phyloP scores from a whole-genome alignment of 1,284 basidiomycete species.

The Singerocomus inundabilis region DNA sequence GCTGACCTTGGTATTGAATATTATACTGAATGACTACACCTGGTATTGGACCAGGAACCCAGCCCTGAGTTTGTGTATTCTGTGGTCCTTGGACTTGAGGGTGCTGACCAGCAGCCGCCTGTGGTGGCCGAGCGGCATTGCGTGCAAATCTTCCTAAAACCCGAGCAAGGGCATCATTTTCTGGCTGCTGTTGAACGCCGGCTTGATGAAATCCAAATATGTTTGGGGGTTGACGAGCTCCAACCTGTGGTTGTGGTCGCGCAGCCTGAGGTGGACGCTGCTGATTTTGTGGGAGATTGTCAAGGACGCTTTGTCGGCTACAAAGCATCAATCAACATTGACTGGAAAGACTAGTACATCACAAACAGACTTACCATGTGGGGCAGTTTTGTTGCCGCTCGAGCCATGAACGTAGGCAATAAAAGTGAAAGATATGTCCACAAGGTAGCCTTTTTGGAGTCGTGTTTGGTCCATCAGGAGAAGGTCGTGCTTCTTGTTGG shows the following conservation, averaged over 20 bases:
- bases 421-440: constrained; percentile 98
- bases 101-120: constrained; percentile 17
- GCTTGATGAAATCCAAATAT: constrained; percentile 28
- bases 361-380: constrained; percentile 74
- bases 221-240: constrained; percentile 31
- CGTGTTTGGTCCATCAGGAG: constrained; percentile 79
- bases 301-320: constrained; percentile 86
- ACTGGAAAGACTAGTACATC: constrained; percentile 6
- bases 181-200: constrained; percentile 31
- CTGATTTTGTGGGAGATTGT: constrained; percentile 40
- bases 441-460: constrained; percentile 96
- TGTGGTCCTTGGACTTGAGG: constrained; percentile 22
- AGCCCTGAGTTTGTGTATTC: constrained; percentile 29
- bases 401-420: constrained; percentile 96
- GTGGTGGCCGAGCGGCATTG: constrained; percentile 31
- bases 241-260: constrained; percentile 37
- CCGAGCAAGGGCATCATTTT: constrained; percentile 40
- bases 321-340: constrained; percentile 16
- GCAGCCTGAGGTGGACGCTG: constrained; percentile 37
- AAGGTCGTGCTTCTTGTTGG: constrained; percentile 33
- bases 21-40: constrained; percentile 56
- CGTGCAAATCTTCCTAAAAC: constrained; percentile 53
- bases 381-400: constrained; percentile 96
- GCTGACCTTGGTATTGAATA: constrained; percentile 49
- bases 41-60: constrained; percentile 33